A percentile compares a stretch with the other conserved stretches of the same genome.
Evolutionary conservation across 208 protist genomes (phyloP).

Genomic region (Leishmania gerbilli): DNA sequence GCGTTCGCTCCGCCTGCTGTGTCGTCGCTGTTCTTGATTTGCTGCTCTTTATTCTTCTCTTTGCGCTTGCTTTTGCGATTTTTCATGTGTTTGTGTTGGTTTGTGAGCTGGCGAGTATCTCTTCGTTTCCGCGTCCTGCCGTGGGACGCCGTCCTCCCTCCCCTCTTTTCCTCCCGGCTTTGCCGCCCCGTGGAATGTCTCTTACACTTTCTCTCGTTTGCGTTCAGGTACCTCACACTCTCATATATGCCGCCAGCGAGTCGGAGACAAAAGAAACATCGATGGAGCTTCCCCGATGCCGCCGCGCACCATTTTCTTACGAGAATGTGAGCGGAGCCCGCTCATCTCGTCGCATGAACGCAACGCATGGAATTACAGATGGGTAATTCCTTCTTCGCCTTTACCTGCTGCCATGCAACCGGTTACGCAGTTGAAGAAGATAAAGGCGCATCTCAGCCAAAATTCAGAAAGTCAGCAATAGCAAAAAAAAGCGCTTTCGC

Average conservation of each 20-base stretch:
- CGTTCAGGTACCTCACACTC: not conserved
- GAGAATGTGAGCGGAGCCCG: not conserved
- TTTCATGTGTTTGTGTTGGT: not conserved
- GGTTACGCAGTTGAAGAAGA: not conserved
- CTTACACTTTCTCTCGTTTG: not conserved
- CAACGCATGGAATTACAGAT: not conserved
- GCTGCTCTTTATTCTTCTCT: not conserved
- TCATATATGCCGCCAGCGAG: not conserved
- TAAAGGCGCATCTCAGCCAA: not conserved
- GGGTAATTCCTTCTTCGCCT: not conserved
- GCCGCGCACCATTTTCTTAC: not conserved
- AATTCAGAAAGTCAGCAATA: not conserved
- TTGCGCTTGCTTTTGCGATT: not conserved
- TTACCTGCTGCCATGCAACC: not conserved
- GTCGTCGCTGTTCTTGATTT: not conserved
- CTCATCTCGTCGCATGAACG: not conserved
- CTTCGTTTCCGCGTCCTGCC: not conserved
- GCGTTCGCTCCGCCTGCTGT: not conserved
- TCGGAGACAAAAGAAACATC: not conserved
- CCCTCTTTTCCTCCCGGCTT: not conserved
- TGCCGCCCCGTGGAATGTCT: not conserved
- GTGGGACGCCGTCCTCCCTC: not conserved
- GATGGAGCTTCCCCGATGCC: not conserved
- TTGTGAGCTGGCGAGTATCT: not conserved
- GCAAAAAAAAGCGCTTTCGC: not conserved